Conservation (phyloP, 805 yeast genomes). For the Candida tammaniensis region DNA sequence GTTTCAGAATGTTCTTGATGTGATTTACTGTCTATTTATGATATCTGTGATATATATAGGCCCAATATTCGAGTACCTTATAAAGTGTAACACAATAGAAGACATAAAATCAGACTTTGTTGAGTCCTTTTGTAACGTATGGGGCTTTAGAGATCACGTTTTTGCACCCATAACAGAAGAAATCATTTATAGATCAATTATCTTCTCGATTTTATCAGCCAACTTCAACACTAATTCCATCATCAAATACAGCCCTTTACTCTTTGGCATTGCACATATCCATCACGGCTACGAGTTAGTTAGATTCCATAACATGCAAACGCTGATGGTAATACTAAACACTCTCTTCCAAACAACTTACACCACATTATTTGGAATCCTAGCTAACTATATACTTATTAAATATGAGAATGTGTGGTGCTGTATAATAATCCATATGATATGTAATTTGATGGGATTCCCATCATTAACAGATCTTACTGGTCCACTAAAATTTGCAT, state of each 20-base stretch:
- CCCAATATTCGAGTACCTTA: slow-evolving; percentile 39
- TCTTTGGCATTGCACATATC: slow-evolving; percentile 75
- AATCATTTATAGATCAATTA: slow-evolving; percentile 58
- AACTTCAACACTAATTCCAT: slow-evolving; percentile 9
- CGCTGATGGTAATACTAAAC: slow-evolving; percentile 4
- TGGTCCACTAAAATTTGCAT: slow-evolving; percentile 7
- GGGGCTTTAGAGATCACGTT: slow-evolving; percentile 54
- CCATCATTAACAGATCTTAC: slow-evolving; percentile 39
- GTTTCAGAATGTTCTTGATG: slow-evolving; percentile 13
- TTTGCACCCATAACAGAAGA: slow-evolving; percentile 83
- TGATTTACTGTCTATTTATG: slow-evolving; percentile 11
- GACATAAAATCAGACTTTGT: slow-evolving; percentile 7
- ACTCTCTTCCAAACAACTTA: slow-evolving; percentile 56
- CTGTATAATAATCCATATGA: slow-evolving; percentile 54
- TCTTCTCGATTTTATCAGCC: slow-evolving; percentile 22
- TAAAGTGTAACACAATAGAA: slow-evolving; percentile 12
- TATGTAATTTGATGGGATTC: slow-evolving; percentile 71
- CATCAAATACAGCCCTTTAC: slow-evolving; percentile 50
- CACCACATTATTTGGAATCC: slow-evolving; percentile 69
- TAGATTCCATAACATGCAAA: slow-evolving; percentile 1
- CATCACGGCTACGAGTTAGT: slow-evolving; percentile 64
- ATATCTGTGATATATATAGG: slow-evolving; percentile 46
- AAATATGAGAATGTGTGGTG: slow-evolving; percentile 51
- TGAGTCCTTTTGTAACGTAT: slow-evolving; percentile 23
- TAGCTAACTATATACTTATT: slow-evolving; percentile 57